These are phyloP conservation scores for Thermomyces lanuginosus DNA, from an alignment of 2,329 filamentous ascomycete genomes.

Conservation along the genomic window DNA sequence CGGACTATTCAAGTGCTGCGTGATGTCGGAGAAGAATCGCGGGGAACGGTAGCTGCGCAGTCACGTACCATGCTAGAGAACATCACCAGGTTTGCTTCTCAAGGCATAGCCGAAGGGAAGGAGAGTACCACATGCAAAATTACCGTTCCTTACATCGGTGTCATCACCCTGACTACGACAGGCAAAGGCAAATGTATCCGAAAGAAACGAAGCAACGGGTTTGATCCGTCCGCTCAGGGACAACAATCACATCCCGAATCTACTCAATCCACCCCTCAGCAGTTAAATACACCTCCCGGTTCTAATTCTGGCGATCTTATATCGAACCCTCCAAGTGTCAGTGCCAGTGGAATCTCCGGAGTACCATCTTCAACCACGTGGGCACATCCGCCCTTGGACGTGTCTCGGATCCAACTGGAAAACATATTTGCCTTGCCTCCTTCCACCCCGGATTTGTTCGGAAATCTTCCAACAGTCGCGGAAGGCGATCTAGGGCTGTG, in stretches of 20 bases:
- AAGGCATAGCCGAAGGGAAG: too few species aligned
- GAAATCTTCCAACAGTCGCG: constrained; percentile 10
- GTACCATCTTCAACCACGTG: constrained; percentile 2
- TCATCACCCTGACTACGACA: constrained; percentile 23
- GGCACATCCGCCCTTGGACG: constrained; percentile 7
- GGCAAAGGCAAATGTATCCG: too few species aligned
- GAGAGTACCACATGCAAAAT: constrained; percentile 24
- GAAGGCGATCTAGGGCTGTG: constrained; percentile 13
- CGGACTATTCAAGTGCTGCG: constrained; percentile 18
- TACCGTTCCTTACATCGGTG: constrained; percentile 33
- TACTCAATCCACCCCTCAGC: constrained; percentile 6
- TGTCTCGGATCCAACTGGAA: constrained; percentile 10
- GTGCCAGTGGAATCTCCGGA: too few species aligned
- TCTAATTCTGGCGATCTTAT: constrained; percentile 8
- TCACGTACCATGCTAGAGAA: constrained; percentile 26
- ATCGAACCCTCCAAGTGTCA: constrained; percentile 3
- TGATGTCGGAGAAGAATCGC: constrained; percentile 16
- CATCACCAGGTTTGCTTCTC: constrained; percentile 14
- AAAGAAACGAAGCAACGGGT: constrained; percentile 14
- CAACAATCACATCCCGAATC: constrained; percentile 2
- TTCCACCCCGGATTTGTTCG: constrained; percentile 11
- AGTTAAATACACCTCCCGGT: constrained; percentile 13
- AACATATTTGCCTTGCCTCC: constrained; percentile 9
- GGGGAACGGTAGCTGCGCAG: constrained; percentile 29
- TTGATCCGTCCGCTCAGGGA: constrained; percentile 3